Conservation (phyloP, 495 filamentous ascomycete species). For the Neurospora discreta region DNA sequence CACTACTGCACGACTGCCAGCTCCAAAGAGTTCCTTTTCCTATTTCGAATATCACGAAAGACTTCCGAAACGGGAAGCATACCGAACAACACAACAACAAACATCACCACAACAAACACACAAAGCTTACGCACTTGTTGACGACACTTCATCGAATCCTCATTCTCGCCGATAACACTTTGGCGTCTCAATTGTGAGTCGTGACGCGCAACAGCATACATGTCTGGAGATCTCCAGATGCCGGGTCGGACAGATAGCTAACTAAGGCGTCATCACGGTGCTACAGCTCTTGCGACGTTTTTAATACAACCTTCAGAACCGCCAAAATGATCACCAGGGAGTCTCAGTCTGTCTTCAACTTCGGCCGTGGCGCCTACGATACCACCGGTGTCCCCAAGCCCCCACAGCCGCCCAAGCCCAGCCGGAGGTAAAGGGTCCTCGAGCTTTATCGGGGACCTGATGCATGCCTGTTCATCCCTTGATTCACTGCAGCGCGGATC, state of each 20-base stretch:
- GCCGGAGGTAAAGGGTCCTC: constrained; percentile 19
- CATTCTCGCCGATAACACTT: neutral
- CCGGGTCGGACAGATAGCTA: constrained; percentile 9
- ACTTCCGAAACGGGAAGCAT: neutral
- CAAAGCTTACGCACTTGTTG: constrained; percentile 6
- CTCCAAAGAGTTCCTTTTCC: constrained; percentile 1
- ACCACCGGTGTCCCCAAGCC: constrained; percentile 46
- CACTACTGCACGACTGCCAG: constrained; percentile 6
- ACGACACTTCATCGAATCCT: neutral
- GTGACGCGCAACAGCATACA: neutral
- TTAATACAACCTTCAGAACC: constrained; percentile 1
- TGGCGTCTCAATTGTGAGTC: neutral
- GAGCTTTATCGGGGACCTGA: neutral
- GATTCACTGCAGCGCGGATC: constrained; percentile 3
- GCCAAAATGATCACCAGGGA: constrained; percentile 37
- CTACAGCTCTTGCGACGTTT: constrained; percentile 5
- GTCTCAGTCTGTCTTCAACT: constrained; percentile 31
- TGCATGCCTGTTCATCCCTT: constrained; percentile 10
- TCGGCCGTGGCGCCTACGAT: constrained; percentile 47
- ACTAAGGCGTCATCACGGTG: constrained; percentile 6
- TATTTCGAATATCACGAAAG: neutral
- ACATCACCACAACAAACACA: neutral
- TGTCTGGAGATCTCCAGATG: neutral
- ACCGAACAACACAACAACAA: neutral
- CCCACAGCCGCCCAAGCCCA: constrained; percentile 39